A percentile compares a stretch with the other conserved stretches of the same genome.
Conservation (phyloP, 2,329 filamentous ascomycete genomes). For the Colletotrichum euphorbiae region DNA sequence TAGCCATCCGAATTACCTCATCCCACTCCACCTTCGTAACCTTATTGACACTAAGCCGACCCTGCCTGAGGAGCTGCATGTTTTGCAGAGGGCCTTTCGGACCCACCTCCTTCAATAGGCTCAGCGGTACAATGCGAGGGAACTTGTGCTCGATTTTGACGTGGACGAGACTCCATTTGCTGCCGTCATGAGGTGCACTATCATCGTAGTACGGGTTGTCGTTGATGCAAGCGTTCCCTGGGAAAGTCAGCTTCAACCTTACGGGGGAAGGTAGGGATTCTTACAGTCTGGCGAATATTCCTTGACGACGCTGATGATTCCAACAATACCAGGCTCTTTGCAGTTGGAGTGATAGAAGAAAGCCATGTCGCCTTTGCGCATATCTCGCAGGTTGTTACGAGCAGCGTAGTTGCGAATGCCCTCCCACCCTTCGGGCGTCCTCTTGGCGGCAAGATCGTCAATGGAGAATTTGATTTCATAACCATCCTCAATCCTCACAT, state of each 20-base stretch:
- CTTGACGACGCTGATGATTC: conserved; percentile 87
- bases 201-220: conserved; percentile 86
- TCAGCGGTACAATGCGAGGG: conserved; percentile 66
- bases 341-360: conserved; percentile 99
- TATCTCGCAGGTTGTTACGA: conserved; percentile 88
- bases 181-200: conserved; percentile 69
- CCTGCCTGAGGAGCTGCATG: conserved; percentile 83
- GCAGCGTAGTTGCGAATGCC: conserved; percentile 62
- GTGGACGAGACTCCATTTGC: conserved; percentile 86
- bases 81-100: conserved; percentile 69
- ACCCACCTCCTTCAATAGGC: conserved; percentile 79
- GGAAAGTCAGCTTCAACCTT: background rate
- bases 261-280: conserved; percentile 43
- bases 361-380: conserved; percentile 91
- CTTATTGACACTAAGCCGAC: conserved; percentile 63
- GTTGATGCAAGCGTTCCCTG: conserved; percentile 40
- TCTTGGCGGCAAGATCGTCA: conserved; percentile 81
- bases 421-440: conserved; percentile 89
- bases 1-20: conserved; percentile 36
- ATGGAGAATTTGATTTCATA: conserved; percentile 94
- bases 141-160: conserved; percentile 91
- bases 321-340: conserved; percentile 88
- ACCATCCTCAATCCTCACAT: conserved; percentile 86
- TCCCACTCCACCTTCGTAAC: conserved; percentile 75
- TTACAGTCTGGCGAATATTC: conserved; percentile 84